Conservation (phyloP, 2,329 filamentous ascomycete species). For the Thielaviopsis ethacetica region DNA sequence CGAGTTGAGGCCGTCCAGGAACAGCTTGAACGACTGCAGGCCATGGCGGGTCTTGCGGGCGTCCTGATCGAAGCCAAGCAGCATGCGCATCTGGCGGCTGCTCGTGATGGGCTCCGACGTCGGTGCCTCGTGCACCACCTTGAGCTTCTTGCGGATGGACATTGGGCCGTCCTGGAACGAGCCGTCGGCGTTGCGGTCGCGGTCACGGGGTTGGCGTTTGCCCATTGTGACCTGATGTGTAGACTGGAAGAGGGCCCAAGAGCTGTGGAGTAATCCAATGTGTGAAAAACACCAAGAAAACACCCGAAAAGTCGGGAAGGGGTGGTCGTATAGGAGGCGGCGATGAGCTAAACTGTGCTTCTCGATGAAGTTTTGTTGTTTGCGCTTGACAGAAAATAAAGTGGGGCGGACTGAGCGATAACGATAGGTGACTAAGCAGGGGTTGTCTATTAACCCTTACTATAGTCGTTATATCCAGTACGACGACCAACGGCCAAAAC, state of each 20-base stretch:
- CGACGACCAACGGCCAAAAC: not conserved
- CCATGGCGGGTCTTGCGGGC: constrained; percentile 49
- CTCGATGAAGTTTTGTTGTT: constrained; percentile 2
- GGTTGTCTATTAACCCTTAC: not conserved
- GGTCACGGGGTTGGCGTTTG: constrained; percentile 26
- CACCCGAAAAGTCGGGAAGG: not conserved
- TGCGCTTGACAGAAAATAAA: constrained; percentile 10
- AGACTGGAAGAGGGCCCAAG: not conserved
- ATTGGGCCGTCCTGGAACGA: constrained; percentile 18
- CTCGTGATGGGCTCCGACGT: constrained; percentile 46
- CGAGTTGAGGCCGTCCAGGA: constrained; percentile 49
- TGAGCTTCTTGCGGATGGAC: constrained; percentile 31
- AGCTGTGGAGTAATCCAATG: not conserved
- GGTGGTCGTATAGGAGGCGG: not conserved
- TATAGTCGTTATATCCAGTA: not conserved
- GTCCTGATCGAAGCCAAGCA: constrained; percentile 58
- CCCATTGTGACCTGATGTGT: constrained; percentile 21
- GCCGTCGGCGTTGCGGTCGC: constrained; percentile 24
- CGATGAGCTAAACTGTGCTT: not conserved
- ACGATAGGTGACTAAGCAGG: constrained; percentile 11
- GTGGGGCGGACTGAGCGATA: constrained; percentile 3
- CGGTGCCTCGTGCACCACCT: constrained; percentile 38
- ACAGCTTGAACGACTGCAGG: constrained; percentile 51
- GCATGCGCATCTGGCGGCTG: constrained; percentile 48
- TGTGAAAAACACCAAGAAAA: not conserved